Evolutionary conservation across 106 monocot genomes (phyloP).

Genomic region (Phalaenopsis equestris): DNA sequence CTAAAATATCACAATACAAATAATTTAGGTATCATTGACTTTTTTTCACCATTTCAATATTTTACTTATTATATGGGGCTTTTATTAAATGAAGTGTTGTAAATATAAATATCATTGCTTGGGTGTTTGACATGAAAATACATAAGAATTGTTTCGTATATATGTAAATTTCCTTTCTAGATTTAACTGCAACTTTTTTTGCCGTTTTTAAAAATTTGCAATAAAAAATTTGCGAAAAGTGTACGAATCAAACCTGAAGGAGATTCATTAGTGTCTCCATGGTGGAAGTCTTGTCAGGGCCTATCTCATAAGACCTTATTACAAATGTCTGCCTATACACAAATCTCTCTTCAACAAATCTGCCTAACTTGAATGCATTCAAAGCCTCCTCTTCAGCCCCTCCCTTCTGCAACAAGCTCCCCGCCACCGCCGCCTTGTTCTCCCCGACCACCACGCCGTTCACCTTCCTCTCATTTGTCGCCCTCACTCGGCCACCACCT

Average conservation of each 20-base stretch:
- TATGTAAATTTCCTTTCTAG: no score
- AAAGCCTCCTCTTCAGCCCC: constrained; percentile 8
- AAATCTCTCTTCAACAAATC: constrained; percentile 37
- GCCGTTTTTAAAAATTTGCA: background rate
- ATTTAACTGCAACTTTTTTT: no score
- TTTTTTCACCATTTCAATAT: no score
- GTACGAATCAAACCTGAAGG: constrained; percentile 28
- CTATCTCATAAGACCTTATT: constrained; percentile 63
- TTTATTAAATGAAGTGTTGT: no score
- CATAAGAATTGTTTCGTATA: no score
- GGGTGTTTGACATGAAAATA: no score
- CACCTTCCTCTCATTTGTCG: constrained; percentile 29
- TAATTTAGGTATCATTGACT: no score
- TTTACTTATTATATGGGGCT: no score
- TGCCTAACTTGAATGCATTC: constrained; percentile 37
- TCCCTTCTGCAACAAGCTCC: background rate
- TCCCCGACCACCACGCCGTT: constrained; percentile 18
- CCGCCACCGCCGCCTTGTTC: background rate
- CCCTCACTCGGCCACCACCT: constrained; percentile 6
- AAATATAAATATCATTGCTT: no score
- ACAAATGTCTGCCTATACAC: constrained; percentile 54
- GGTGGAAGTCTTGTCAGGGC: constrained; percentile 57
- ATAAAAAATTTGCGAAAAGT: background rate
- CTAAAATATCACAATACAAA: no score
- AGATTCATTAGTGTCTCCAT: constrained; percentile 67